These are phyloP conservation scores for Aspergillus wentii DNA, from an alignment of 495 filamentous ascomycete species.

Conservation along the genomic window DNA sequence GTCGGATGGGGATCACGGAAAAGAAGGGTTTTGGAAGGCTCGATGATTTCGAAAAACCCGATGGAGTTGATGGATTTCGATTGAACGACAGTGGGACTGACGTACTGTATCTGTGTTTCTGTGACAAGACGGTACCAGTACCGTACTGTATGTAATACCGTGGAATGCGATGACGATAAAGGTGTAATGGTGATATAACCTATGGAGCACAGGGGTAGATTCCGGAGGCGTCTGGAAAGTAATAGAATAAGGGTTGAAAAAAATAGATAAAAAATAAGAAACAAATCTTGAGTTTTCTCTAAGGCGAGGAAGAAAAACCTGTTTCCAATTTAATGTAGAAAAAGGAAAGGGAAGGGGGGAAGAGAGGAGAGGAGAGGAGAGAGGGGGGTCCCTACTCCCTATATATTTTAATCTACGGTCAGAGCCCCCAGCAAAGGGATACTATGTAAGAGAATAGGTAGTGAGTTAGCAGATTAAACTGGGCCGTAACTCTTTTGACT, in stretches of 20 bases:
- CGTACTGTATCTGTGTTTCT: too few relatives aligned
- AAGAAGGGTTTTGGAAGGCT: constrained; percentile 25
- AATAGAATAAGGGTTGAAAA: neutral
- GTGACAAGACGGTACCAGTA: too few relatives aligned
- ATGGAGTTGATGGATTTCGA: constrained; percentile 27
- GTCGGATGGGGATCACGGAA: constrained; percentile 5
- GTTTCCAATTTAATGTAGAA: too few relatives aligned
- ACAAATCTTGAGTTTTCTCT: too few relatives aligned
- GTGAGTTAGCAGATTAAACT: constrained; percentile 10
- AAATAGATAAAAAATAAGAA: neutral
- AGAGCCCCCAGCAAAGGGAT: constrained; percentile 16
- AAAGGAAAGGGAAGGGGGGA: neutral
- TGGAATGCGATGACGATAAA: neutral
- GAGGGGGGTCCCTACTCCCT: constrained; percentile 10
- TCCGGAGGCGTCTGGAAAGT: constrained; percentile 8
- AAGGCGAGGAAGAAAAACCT: too few relatives aligned
- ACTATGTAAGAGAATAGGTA: constrained; percentile 8
- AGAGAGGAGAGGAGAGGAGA: constrained; percentile 5
- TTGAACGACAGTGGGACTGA: constrained; percentile 20
- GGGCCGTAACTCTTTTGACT: too few relatives aligned
- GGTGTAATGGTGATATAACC: constrained; percentile 17
- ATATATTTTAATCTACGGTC: constrained; percentile 18
- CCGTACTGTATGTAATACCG: neutral
- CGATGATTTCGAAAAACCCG: constrained; percentile 22
- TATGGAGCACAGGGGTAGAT: constrained; percentile 11